phyloP scores from a whole-genome alignment of 2,329 filamentous ascomycete genomes.

The Diaporthe vexans region DNA sequence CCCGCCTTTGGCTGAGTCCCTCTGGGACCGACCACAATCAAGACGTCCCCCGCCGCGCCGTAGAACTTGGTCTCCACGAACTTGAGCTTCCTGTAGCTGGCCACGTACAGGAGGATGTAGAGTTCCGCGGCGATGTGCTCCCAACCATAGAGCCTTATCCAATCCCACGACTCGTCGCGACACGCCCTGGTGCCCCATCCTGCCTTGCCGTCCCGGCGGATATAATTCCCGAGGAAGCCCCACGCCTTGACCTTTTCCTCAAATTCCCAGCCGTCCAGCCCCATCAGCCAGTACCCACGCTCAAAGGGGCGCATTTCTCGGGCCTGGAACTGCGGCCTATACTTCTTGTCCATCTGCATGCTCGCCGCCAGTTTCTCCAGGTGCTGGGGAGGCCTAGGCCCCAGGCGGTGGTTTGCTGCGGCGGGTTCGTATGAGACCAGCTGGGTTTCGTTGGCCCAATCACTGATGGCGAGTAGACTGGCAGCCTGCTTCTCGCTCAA shows the following conservation, averaged over 20 bases:
- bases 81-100: slow-evolving; percentile 74
- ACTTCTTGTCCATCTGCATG: slow-evolving; percentile 67
- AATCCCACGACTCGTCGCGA: slow-evolving; percentile 58
- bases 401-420: slow-evolving; percentile 59
- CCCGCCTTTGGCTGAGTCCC: slow-evolving; percentile 23
- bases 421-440: slow-evolving; percentile 58
- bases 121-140: slow-evolving; percentile 79
- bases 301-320: slow-evolving; percentile 72
- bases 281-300: slow-evolving; percentile 83
- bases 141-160: slow-evolving; percentile 82
- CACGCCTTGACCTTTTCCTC: slow-evolving; percentile 68
- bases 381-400: slow-evolving; percentile 56
- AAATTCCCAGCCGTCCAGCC: slow-evolving; percentile 67
- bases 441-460: slow-evolving; percentile 29
- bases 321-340: slow-evolving; percentile 62
- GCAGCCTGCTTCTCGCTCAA: not conserved
- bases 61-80: slow-evolving; percentile 74
- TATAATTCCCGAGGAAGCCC: slow-evolving; percentile 71
- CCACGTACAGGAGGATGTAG: slow-evolving; percentile 81
- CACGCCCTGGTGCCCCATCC: slow-evolving; percentile 78
- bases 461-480: not conserved
- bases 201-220: slow-evolving; percentile 66
- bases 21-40: slow-evolving; percentile 59
- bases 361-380: slow-evolving; percentile 67
- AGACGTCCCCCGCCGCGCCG: slow-evolving; percentile 69